phyloP scores from a whole-genome alignment of 495 filamentous ascomycete genomes.

The Trichoderma asperelloides region DNA sequence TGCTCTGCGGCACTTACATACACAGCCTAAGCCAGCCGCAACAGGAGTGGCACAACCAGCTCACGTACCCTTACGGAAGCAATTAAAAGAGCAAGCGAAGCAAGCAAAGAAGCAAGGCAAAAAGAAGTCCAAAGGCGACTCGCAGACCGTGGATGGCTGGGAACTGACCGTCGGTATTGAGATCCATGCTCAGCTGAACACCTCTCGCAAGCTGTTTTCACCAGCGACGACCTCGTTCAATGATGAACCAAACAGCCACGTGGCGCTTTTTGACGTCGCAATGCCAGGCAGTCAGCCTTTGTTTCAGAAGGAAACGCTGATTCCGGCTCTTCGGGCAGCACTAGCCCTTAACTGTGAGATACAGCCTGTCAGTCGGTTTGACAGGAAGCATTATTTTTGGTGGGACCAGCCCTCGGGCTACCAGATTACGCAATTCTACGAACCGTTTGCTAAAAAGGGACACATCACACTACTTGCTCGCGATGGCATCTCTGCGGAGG shows the following conservation, averaged over 20 bases:
- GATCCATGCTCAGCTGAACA: constrained; percentile 94
- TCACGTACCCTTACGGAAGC: constrained; percentile 55
- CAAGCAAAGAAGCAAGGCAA: constrained; percentile 24
- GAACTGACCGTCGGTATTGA: constrained; percentile 92
- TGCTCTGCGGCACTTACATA: neutral
- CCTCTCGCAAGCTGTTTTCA: constrained; percentile 76
- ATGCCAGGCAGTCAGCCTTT: constrained; percentile 81
- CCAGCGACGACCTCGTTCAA: constrained; percentile 59
- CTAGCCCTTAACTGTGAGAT: constrained; percentile 75
- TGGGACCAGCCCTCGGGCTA: constrained; percentile 95
- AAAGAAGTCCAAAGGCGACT: constrained; percentile 35
- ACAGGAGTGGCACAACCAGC: constrained; percentile 8
- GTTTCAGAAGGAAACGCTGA: constrained; percentile 73
- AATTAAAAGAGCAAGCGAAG: constrained; percentile 56
- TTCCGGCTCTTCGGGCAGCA: constrained; percentile 85
- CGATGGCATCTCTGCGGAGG: constrained; percentile 70
- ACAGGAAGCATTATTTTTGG: constrained; percentile 98
- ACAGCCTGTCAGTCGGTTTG: constrained; percentile 67
- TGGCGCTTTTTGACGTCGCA: constrained; percentile 81
- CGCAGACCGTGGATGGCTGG: constrained; percentile 57
- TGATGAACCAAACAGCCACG: constrained; percentile 70
- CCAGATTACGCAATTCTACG: constrained; percentile 94
- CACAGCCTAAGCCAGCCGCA: neutral
- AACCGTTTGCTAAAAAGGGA: constrained; percentile 78
- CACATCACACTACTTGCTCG: constrained; percentile 56